Base-by-base conservation (phyloP, 148 eudicot genomes). In the Rhododendron williamsianum region DNA sequence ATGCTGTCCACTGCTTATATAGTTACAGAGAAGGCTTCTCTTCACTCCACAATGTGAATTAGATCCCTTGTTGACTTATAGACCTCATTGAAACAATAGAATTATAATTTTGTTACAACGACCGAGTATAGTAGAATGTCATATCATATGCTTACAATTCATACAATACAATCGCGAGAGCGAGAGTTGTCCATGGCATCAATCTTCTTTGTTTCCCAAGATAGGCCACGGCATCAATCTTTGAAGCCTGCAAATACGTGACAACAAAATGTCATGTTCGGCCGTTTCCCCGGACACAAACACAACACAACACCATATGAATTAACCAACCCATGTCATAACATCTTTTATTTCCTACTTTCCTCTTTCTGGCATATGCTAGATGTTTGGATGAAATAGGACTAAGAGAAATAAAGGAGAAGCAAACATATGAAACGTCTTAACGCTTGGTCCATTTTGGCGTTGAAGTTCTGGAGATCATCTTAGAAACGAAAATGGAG, bases 221-320 rank as follows among this genome's bases (percentile, higher is more conserved):
- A 41, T 5, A 41, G 45, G 45, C 45, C 76, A 71, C 30, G 19
- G 38, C 63, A 49, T 84, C 80, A 84, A 76, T 84, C 86, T 76
- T 84, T 84, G n/a, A 52, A 12, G 48, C 86, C 86, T 84, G 81
- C 86, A 84, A 84, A 21, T 23, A 18, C 71, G 35, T 83, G 23
- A 52, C 13, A 51, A 38, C 76, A 71, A 84, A 35, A 51, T 84
- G 71, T n/a, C 48, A 71, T 41, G 6, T 46, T 82, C 27, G 12
- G 4, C 38, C 8, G 0, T 25, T 67, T 38, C 25, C 52, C 80
- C 15, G 6, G 38, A 71, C 76, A 30, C 19, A 6, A 30, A 71
- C 27, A 77, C 25, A 41, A 77, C 4, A 19, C 23, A n/a, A n/a
- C 46, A 25, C 25, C 13, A 48, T 25, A 21, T 51, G 41, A 79